Base-by-base conservation (phyloP, 2,329 filamentous ascomycete genomes). In the Coniochaeta prunicola region DNA sequence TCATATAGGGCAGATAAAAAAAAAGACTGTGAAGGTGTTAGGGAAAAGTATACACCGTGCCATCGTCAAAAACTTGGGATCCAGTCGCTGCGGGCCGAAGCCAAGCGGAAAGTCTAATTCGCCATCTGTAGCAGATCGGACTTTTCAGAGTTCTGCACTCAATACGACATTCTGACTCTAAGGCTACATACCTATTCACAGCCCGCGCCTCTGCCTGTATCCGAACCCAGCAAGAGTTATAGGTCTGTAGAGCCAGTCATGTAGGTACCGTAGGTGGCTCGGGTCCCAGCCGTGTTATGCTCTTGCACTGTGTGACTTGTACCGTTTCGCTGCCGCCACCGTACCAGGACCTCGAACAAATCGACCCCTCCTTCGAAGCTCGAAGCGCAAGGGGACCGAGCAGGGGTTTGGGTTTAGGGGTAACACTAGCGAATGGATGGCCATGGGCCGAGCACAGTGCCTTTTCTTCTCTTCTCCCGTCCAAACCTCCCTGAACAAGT, bases 401-500 rank as follows among this genome's bases (percentile, higher is more conserved):
- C 45, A 50, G 45, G 45, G 45, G 45, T 50, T 10, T 3, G n/a
- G 28, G 30, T 21, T 50, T 50, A 50, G 45, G 45, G 45, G 45
- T 50, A 50, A 50, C 45, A 50, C 45, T 50, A 50, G 45, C 45
- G 45, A 50, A 50, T 50, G 10, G 45, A 26, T 30, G 45, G 45
- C n/a, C n/a, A n/a, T n/a, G n/a, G n/a, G n/a, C 26, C 45, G 45
- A 50, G 45, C 45, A 50, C 45, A 50, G 45, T 50, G 45, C 45
- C n/a, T 50, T 50, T 26, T 50, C 21, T 30, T 50, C 26, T 28
- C 26, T 26, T 50, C 10, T 17, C 24, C 21, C 13, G 21, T 17
- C 21, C 24, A 17, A 45, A n/a, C n/a, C 45, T 50, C 24, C 45
- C 45, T 50, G 45, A n/a, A n/a, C n/a, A n/a, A n/a, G n/a, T n/a